Conservation (phyloP, 2,329 filamentous ascomycete species). For the Penicillium frequentans region DNA sequence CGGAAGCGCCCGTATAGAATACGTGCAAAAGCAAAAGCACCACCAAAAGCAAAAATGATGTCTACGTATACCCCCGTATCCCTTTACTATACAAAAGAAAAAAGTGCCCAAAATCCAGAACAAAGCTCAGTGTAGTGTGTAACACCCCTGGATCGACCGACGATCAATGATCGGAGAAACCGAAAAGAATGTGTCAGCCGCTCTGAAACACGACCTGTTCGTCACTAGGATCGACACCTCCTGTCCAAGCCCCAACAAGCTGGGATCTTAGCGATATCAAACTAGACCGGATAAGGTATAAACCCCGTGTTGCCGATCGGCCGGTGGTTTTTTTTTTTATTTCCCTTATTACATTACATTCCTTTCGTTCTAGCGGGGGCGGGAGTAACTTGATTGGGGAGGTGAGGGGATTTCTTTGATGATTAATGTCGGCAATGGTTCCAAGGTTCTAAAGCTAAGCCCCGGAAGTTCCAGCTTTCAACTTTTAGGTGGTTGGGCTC, state of each 20-base stretch:
- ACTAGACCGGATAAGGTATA: slow-evolving; percentile 15
- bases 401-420: background rate
- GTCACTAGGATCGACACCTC: slow-evolving; percentile 15
- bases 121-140: background rate
- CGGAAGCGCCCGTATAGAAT: background rate
- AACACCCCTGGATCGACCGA: slow-evolving; percentile 13
- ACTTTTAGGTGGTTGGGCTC: background rate
- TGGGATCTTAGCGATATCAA: slow-evolving; percentile 12
- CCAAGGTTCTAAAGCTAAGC: background rate
- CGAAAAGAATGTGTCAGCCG: slow-evolving; percentile 8
- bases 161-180: slow-evolving; percentile 13
- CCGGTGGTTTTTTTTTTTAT: background rate
- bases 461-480: too few species aligned
- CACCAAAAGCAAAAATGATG: background rate
- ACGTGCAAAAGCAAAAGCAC: background rate
- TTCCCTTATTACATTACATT: background rate
- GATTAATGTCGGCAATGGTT: background rate
- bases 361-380: background rate
- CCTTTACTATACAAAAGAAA: background rate
- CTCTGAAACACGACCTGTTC: slow-evolving; percentile 26
- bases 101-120: background rate
- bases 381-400: background rate
- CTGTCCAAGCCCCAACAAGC: slow-evolving; percentile 5
- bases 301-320: slow-evolving; percentile 18
- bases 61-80: too few species aligned